Evolutionary conservation across 2,329 filamentous ascomycete species (phyloP), one percentile per base, ranked within the genome.

Genomic region (Dendrostoma leiphaemia): DNA sequence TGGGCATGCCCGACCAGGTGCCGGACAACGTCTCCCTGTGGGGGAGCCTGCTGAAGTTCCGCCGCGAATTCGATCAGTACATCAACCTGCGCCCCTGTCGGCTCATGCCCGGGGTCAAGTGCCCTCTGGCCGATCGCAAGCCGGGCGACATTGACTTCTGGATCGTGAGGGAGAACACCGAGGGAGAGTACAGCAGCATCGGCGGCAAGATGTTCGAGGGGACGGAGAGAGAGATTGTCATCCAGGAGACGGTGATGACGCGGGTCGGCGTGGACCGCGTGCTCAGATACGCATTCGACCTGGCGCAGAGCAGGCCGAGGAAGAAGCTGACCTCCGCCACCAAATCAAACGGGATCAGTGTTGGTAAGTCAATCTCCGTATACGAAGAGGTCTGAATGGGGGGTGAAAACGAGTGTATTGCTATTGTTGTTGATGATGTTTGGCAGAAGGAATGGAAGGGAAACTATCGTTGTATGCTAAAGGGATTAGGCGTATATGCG

Each of bases 21-120:
- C 84, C 85, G 1, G 85, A 89, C 59, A 81, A 88, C 58, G 80
- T 88, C 54, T 82, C 82, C 0, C 78, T 89, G 1, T 89, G 86
- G 86, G 78, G 79, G 7, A 77, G 86, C 29, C 80, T 87, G 41
- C 72, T 89, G 7, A 83, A 83, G 17, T 88, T 89, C 62, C 80
- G 86, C 34, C 83, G 86, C 48, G 77, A 82, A 34, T 76, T 89
- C 43, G 84, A 88, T 57, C 84, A 88, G 62, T 89, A 87, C 62
- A 79, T 86, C 59, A 89, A 88, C 59, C 77, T 89, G 0, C 78
- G 86, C 1, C 86, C 85, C 0, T 85, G 82, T 2, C 78, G 80
- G 10, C 74, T 86, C 29, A 77, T 88, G 64, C 78, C 77, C 0
- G 84, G 84, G 7, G 83, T 83, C 0, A 69, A 74, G 38, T 84